These are phyloP conservation scores for Exsudoporus frostii DNA, from an alignment of 768 basidiomycete genomes.

Conservation along the genomic window DNA sequence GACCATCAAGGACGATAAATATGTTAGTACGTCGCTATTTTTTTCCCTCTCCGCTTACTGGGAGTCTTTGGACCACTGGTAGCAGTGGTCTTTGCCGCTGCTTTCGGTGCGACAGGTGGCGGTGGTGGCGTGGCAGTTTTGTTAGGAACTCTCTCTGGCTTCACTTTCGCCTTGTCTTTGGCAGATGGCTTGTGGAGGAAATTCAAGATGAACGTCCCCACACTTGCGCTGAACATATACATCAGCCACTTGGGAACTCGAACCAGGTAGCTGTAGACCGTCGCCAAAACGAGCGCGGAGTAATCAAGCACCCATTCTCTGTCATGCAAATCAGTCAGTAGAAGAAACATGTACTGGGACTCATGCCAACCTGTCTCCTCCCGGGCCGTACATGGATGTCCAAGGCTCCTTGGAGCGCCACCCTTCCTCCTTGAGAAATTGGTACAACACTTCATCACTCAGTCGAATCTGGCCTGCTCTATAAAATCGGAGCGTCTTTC, in stretches of 20 bases:
- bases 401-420: conserved; percentile 68
- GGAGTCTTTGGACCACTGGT: conserved; percentile 19
- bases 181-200: conserved; percentile 48
- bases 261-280: conserved; percentile 49
- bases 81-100: conserved; percentile 15
- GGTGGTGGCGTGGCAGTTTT: neutral
- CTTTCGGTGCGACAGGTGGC: neutral
- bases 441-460: conserved; percentile 54
- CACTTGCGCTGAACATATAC: conserved; percentile 58
- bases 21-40: conserved; percentile 6
- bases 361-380: conserved; percentile 60
- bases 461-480: conserved; percentile 60
- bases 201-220: conserved; percentile 66
- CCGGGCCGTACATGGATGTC: conserved; percentile 67
- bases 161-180: conserved; percentile 2
- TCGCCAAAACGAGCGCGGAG: conserved; percentile 47
- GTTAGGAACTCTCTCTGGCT: conserved; percentile 1
- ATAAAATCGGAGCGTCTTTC: conserved; percentile 80
- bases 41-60: conserved; percentile 30
- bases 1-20: neutral
- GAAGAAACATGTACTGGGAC: neutral
- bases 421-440: conserved; percentile 61
- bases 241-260: conserved; percentile 71
- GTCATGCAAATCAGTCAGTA: conserved; percentile 7
- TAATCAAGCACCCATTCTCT: conserved; percentile 72